A percentile compares a stretch with the other conserved stretches of the same genome.
Evolutionary conservation across 2,329 filamentous ascomycete species (phyloP).

Genomic region (Chaetomiaceae sp.): DNA sequence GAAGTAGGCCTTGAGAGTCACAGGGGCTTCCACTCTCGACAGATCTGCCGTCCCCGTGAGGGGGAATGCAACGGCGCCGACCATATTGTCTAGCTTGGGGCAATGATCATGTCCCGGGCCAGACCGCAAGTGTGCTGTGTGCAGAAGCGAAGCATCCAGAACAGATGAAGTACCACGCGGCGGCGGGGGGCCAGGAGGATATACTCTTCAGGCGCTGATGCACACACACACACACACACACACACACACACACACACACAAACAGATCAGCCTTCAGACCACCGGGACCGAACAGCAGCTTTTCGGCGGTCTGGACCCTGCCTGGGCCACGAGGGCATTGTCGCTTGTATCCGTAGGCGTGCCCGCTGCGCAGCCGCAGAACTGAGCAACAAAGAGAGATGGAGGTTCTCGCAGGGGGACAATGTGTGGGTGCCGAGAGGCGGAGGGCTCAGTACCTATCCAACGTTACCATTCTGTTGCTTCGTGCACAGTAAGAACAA

Average conservation of each 20-base stretch:
- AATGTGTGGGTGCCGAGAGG: too few relatives aligned
- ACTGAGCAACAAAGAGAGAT: not conserved
- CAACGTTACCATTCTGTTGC: too few relatives aligned
- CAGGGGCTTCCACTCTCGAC: slow-evolving; percentile 50
- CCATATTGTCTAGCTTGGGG: slow-evolving; percentile 20
- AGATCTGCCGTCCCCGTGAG: slow-evolving; percentile 40
- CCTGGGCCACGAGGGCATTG: not conserved
- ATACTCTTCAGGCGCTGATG: not conserved
- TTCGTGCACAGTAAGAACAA: slow-evolving; percentile 4
- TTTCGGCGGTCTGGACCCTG: slow-evolving; percentile 5
- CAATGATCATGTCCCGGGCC: not conserved
- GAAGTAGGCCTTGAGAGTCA: slow-evolving; percentile 53
- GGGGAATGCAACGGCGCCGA: slow-evolving; percentile 24
- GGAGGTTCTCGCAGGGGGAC: not conserved
- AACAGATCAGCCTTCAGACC: not conserved
- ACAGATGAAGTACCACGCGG: not conserved
- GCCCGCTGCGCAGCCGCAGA: not conserved
- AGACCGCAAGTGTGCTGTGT: not conserved
- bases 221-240: not conserved
- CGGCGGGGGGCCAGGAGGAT: not conserved
- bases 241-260: not conserved
- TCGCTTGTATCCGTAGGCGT: not conserved
- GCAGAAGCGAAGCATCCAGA: not conserved
- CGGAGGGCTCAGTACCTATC: too few relatives aligned
- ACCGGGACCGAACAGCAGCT: not conserved